Base-by-base conservation (phyloP, 2,329 filamentous ascomycete species). In the Stagonosporopsis chrysanthemi region DNA sequence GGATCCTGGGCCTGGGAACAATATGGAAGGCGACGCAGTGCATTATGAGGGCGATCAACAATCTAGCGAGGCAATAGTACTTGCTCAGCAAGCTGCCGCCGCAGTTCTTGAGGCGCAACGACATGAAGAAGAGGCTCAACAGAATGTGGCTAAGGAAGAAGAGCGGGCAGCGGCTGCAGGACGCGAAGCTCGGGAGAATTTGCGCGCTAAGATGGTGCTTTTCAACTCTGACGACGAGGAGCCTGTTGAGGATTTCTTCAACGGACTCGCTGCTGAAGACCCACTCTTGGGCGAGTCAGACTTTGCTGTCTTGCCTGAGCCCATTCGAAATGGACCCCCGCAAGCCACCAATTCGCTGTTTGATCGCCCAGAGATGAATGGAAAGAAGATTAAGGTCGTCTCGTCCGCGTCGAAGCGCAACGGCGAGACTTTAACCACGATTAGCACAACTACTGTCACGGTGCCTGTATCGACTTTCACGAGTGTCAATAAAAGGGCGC, bases 331-430 rank as follows among this genome's bases (percentile, higher is more conserved):
- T 15, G 64, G 60, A 1, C 63, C 63, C n/a, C 65, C 65, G 12
- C 62, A 60, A 50, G 52, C 68, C 1, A 60, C 58, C 2, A 71
- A 71, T 35, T 73, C 75, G 1, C 65, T 75, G 14, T 56, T 75
- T 51, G 58, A 64, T 4, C 64, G 65, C 2, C 65, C 67, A 22
- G 66, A 66, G 6, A 71, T 71, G 65, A 56, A 59, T 3, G 66
- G 74, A n/a, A 75, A 72, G 62, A 75, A 75, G 44, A 72, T 75
- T 56, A 77, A 74, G 50, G 71, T 76, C 22, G 67, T 75, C 1
- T 62, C 62, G 36, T 53, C 67, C 14, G 58, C 62, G 5, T 62
- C 65, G 1, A 73, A 68, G 48, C 63, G 61, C 23, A 65, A 63
- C 12, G 45, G 54, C 15, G 57, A 54, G 2, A 51, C 41, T 2